Base-by-base conservation (phyloP, 176 grass and related monocot genomes). In the Aegilops umbellulata region DNA sequence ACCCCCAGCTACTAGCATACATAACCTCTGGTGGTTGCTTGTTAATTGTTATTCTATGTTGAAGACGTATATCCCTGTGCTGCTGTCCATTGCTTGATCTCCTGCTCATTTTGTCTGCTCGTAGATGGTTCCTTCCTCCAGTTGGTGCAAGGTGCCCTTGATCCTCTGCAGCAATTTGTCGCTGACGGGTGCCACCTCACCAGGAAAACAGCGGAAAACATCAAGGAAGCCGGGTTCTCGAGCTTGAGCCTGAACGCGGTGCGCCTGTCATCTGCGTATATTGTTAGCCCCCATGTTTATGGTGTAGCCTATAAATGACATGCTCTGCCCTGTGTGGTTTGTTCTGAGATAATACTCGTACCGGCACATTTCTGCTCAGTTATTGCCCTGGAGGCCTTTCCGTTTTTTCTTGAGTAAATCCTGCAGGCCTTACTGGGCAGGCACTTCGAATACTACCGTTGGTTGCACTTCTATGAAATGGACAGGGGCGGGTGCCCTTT, bases 261-360 rank as follows among this genome's bases (percentile, higher is more conserved):
- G 30, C 80, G 63, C 39, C 80, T 96, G 16, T 88, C 89, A 7
- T 83, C 91, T 7, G 84, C 87, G 10, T 91, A 65, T 84, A 46
- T 91, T 44, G 38, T 93, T n/a, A 92, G 87, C 51, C 97, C 97
- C 16, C 97, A 96, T 79, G 87, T 96, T 38, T 96, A 93, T 81
- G 97, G 94, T 73, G 53, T 91, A 61, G 94, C 92, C 74, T 88
- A 80, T 88, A 99, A 96, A 92, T 99, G 82, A 90, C 65, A 17
- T 69, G 27, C 38, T 6, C 7, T 36, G 12, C 53, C 16, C 4
- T 25, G 14, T 57, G 49, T 62, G 19, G 22, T 20, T 38, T 19
- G 8, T 29, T n/a, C 16, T 51, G 19, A 41, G 19, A 34, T 60
- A 7, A 6, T 5, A 15, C 51, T 55, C 17, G 15, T 2, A 55